A percentile compares a stretch with the other conserved stretches of the same genome.
These are phyloP conservation scores for Lachnellula cervina DNA, from an alignment of 2,329 filamentous ascomycete species.

Conservation along the genomic window DNA sequence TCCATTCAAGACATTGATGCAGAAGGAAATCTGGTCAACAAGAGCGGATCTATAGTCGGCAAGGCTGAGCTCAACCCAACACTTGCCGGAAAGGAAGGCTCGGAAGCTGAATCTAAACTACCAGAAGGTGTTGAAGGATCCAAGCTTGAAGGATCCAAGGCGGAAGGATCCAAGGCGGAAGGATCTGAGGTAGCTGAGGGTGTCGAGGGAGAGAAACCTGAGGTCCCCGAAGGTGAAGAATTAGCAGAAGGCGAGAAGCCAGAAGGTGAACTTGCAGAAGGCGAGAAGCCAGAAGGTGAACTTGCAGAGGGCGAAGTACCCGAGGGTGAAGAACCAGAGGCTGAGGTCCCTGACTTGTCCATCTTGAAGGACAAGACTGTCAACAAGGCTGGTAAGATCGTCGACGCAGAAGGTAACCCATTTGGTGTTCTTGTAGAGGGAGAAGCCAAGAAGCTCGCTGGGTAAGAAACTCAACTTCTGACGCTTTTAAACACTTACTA, in stretches of 20 bases:
- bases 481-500: not conserved
- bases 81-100: slow-evolving; percentile 13
- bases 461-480: not conserved
- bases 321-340: slow-evolving; percentile 21
- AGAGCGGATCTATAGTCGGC: slow-evolving; percentile 37
- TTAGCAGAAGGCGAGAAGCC: slow-evolving; percentile 22
- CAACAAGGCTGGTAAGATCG: slow-evolving; percentile 54
- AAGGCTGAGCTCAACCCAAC: slow-evolving; percentile 31
- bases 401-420: slow-evolving; percentile 44
- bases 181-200: not conserved
- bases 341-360: slow-evolving; percentile 19
- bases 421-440: slow-evolving; percentile 62
- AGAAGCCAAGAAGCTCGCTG: slow-evolving; percentile 57
- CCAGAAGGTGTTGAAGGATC: slow-evolving; percentile 33
- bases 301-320: slow-evolving; percentile 4
- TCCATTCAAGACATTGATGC: slow-evolving; percentile 60
- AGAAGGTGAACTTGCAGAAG: slow-evolving; percentile 9
- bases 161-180: slow-evolving; percentile 8
- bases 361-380: slow-evolving; percentile 47
- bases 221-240: slow-evolving; percentile 14
- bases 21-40: slow-evolving; percentile 51
- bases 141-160: slow-evolving; percentile 19
- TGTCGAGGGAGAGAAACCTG: no score
- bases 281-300: slow-evolving; percentile 20
- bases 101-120: slow-evolving; percentile 32